Evolutionary conservation across 495 filamentous ascomycete species (phyloP).

Genomic region (Hyaloscypha hepaticicola): DNA sequence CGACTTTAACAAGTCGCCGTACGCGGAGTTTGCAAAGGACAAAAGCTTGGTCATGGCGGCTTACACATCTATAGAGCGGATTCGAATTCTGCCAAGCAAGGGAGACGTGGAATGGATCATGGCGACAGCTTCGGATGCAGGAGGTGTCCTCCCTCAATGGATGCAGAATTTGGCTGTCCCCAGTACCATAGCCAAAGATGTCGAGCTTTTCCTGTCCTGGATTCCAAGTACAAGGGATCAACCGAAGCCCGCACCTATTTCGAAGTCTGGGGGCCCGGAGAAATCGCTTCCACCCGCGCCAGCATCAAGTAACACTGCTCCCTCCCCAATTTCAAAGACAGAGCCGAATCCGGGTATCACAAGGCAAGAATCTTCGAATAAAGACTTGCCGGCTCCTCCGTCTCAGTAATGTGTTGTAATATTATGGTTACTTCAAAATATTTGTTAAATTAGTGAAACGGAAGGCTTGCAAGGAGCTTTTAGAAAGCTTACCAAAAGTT

Average conservation of each 20-base stretch:
- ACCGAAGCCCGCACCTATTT: slow-evolving; percentile 10
- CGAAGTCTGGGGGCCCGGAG: slow-evolving; percentile 8
- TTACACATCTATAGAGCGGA: slow-evolving; percentile 63
- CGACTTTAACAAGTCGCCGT: slow-evolving; percentile 35
- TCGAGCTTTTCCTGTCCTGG: slow-evolving; percentile 67
- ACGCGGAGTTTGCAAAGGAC: slow-evolving; percentile 36
- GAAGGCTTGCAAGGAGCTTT: not conserved
- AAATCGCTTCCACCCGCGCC: slow-evolving; percentile 18
- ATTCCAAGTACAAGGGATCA: slow-evolving; percentile 40
- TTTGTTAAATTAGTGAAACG: not conserved
- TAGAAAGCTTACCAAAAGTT: not conserved
- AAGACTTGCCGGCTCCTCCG: slow-evolving; percentile 23
- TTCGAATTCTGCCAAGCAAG: slow-evolving; percentile 40
- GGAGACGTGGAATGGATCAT: slow-evolving; percentile 62
- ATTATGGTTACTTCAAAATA: not conserved
- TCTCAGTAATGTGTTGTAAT: slow-evolving; percentile 10
- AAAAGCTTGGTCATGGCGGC: slow-evolving; percentile 49
- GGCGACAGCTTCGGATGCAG: slow-evolving; percentile 68
- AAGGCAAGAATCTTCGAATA: slow-evolving; percentile 9
- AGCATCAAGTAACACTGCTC: not conserved
- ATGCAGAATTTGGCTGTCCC: slow-evolving; percentile 67
- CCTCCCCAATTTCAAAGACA: slow-evolving; percentile 18
- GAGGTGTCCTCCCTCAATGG: slow-evolving; percentile 63
- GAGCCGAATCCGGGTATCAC: not conserved
- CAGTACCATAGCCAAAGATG: slow-evolving; percentile 67